Conservation (phyloP, 2,329 filamentous ascomycete genomes). For the Fusarium luffae region DNA sequence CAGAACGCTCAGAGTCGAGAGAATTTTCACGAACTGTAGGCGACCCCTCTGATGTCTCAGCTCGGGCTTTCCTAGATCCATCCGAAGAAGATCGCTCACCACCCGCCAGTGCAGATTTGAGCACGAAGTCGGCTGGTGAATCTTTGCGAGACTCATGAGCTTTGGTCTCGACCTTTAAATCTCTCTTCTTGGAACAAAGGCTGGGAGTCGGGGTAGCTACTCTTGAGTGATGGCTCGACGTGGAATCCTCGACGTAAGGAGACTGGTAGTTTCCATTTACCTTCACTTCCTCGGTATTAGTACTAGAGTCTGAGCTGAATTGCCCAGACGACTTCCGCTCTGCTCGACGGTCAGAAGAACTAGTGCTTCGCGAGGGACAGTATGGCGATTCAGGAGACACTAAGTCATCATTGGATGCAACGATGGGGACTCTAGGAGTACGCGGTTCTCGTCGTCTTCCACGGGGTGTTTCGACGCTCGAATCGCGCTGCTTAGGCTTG, state of each 20-base stretch:
- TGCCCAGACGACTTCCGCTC: conserved; percentile 40
- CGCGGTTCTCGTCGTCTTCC: conserved; percentile 10
- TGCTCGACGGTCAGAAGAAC: conserved; percentile 46
- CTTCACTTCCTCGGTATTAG: neutral
- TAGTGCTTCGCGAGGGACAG: conserved; percentile 38
- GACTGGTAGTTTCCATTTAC: conserved; percentile 34
- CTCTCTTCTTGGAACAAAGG: neutral
- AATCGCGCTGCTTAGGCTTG: neutral
- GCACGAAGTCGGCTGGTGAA: neutral
- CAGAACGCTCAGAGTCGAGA: conserved; percentile 35
- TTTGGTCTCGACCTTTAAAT: neutral
- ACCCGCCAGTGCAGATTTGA: conserved; percentile 3
- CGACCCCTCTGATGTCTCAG: neutral
- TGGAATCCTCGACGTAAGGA: conserved; percentile 46
- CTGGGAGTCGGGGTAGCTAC: neutral
- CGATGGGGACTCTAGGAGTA: neutral
- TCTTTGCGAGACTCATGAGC: neutral
- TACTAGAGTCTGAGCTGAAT: conserved; percentile 29
- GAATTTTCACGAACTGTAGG: conserved; percentile 18
- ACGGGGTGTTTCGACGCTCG: neutral
- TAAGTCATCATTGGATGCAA: neutral
- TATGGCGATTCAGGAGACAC: conserved; percentile 22
- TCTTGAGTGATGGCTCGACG: conserved; percentile 22
- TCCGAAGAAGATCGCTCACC: conserved; percentile 17
- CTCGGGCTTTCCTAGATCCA: neutral